Percentiles rank a stretch among this genome's conserved stretches.
These are phyloP conservation scores for Trichocladium uniseriatum DNA, from an alignment of 495 filamentous ascomycete genomes.

Conservation along the genomic window DNA sequence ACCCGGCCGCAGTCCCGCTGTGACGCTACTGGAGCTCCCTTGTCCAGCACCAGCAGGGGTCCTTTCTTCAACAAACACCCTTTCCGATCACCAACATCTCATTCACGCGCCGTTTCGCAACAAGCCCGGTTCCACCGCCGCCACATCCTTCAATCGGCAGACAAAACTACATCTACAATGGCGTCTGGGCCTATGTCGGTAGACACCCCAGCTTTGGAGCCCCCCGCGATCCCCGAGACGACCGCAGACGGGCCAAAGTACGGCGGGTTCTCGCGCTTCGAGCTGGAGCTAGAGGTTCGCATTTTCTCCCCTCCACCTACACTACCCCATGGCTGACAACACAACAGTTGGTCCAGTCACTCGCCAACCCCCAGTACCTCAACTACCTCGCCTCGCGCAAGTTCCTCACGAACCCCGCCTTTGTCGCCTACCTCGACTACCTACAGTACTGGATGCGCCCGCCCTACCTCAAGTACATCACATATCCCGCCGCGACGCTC, in stretches of 20 bases:
- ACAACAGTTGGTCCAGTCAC: slow-evolving; percentile 70
- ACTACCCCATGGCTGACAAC: neutral
- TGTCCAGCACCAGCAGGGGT: too few species aligned
- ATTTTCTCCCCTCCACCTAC: neutral
- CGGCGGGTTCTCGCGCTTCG: slow-evolving; percentile 60
- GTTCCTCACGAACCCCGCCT: slow-evolving; percentile 52
- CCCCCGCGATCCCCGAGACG: slow-evolving; percentile 20
- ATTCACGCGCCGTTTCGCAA: too few species aligned
- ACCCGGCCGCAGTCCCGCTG: too few species aligned
- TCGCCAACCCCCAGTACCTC: slow-evolving; percentile 75
- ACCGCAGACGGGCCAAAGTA: slow-evolving; percentile 40
- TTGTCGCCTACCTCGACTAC: slow-evolving; percentile 73
- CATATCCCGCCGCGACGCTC: slow-evolving; percentile 74
- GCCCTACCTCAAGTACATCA: slow-evolving; percentile 74
- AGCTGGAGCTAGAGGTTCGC: slow-evolving; percentile 63
- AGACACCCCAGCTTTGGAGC: slow-evolving; percentile 22
- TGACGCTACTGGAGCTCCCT: too few species aligned
- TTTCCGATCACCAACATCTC: too few species aligned
- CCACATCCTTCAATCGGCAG: neutral
- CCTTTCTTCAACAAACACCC: too few species aligned
- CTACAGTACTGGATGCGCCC: slow-evolving; percentile 76
- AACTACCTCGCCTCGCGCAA: slow-evolving; percentile 68
- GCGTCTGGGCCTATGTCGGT: slow-evolving; percentile 26
- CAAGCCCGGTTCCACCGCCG: neutral
- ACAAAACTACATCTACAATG: slow-evolving; percentile 4